phyloP scores from a whole-genome alignment of 164 flowering plant species.

The Umbellularia californica region DNA sequence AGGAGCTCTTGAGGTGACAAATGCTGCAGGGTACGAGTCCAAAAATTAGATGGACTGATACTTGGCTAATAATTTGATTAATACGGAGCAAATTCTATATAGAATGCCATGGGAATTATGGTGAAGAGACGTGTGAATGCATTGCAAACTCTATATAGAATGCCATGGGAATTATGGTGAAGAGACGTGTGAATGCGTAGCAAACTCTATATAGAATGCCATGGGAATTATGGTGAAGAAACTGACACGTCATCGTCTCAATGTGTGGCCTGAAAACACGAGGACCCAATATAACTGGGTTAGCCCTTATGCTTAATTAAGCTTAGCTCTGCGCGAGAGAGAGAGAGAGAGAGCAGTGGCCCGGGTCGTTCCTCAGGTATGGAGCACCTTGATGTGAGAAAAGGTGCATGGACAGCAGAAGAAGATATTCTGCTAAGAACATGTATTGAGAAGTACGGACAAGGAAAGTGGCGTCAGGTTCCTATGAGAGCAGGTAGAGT shows the following conservation, averaged over 20 bases:
- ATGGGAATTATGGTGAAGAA: neutral
- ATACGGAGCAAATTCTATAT: too few relatives aligned
- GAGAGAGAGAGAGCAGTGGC: too few relatives aligned
- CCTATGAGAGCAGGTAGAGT: constrained; percentile 6
- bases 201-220: neutral
- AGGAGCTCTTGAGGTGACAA: too few relatives aligned
- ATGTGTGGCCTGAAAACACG: neutral
- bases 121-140: too few relatives aligned
- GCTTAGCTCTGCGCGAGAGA: too few relatives aligned
- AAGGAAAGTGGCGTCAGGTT: constrained; percentile 10
- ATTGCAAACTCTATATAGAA: too few relatives aligned
- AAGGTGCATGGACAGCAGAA: constrained; percentile 7
- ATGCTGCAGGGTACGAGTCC: too few relatives aligned
- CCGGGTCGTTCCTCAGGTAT: too few relatives aligned
- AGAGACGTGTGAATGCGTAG: neutral
- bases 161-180: too few relatives aligned
- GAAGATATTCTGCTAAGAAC: constrained; percentile 2
- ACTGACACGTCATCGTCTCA: neutral
- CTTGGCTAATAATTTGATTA: neutral
- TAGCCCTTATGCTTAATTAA: too few relatives aligned
- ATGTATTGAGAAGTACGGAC: constrained; percentile 6
- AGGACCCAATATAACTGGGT: too few relatives aligned
- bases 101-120: too few relatives aligned
- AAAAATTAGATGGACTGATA: neutral
- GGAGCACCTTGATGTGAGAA: neutral